A percentile compares a stretch with the other conserved stretches of the same genome.
phyloP scores from a whole-genome alignment of 2,329 filamentous ascomycete genomes.

The Alternaria metachromatica region DNA sequence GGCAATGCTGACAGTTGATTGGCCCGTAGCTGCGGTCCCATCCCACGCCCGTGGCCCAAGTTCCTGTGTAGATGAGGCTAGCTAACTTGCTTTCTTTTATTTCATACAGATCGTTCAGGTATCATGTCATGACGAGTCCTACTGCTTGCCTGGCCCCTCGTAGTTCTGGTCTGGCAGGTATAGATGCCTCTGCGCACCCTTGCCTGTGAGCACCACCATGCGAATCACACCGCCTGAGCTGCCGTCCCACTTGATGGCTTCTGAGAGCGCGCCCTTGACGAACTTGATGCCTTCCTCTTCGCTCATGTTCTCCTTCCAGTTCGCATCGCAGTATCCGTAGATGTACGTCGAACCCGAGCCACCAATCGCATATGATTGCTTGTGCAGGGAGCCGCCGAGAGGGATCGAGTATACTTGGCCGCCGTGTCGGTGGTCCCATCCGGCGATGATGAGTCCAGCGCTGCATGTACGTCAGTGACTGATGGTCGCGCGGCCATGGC shows the following conservation, averaged over 20 bases:
- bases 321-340: constrained; percentile 96
- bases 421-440: constrained; percentile 92
- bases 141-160: constrained; percentile 69
- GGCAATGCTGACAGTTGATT: constrained; percentile 13
- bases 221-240: constrained; percentile 98
- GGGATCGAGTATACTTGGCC: constrained; percentile 98
- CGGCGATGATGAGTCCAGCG: constrained; percentile 97
- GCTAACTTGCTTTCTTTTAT: not conserved
- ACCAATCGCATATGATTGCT: constrained; percentile 93
- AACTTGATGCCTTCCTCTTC: constrained; percentile 90
- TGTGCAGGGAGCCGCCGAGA: constrained; percentile 94
- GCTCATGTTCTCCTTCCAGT: constrained; percentile 96
- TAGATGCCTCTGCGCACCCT: constrained; percentile 89
- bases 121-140: constrained; percentile 18
- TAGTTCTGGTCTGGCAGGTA: constrained; percentile 92
- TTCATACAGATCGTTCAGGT: constrained; percentile 9
- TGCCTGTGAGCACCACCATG: constrained; percentile 92
- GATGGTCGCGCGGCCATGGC: not conserved
- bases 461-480: constrained; percentile 56
- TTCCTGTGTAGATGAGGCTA: constrained; percentile 7
- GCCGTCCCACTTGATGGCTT: constrained; percentile 99
- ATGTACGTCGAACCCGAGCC: constrained; percentile 99
- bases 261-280: constrained; percentile 86
- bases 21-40: constrained; percentile 4
- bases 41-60: constrained; percentile 15